These are phyloP conservation scores for Inga oerstediana DNA, from an alignment of 306 rosid genomes.

Conservation along the genomic window DNA sequence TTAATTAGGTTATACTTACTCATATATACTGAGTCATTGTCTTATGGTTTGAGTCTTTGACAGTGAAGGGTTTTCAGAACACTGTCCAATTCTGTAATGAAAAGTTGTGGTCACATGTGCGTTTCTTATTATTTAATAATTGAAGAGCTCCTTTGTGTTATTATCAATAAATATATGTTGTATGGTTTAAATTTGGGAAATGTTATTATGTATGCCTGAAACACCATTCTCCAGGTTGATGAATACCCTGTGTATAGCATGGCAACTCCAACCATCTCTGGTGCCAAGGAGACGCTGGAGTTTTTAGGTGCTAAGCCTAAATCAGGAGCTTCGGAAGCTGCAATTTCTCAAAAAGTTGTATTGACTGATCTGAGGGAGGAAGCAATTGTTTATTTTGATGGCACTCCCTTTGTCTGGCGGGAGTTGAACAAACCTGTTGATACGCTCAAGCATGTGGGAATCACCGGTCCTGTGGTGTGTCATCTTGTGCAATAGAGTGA, in stretches of 20 bases:
- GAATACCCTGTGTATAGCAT: slow-evolving; percentile 87
- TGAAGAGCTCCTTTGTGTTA: slow-evolving; percentile 18
- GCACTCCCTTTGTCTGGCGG: slow-evolving; percentile 80
- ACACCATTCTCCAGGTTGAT: slow-evolving; percentile 60
- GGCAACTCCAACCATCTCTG: slow-evolving; percentile 90
- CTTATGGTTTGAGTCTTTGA: slow-evolving; percentile 3
- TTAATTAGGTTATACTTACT: background rate
- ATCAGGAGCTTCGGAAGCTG: slow-evolving; percentile 37
- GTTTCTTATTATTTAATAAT: slow-evolving; percentile 1
- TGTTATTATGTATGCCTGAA: slow-evolving; percentile 32
- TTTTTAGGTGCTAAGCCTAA: slow-evolving; percentile 68
- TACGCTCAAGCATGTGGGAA: slow-evolving; percentile 87
- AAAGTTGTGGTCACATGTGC: background rate
- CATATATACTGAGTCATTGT: background rate
- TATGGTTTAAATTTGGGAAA: slow-evolving; percentile 4
- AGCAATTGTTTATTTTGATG: slow-evolving; percentile 76
- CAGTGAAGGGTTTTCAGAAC: background rate
- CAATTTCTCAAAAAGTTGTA: slow-evolving; percentile 61
- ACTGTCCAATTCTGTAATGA: background rate
- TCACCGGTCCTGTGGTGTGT: slow-evolving; percentile 84
- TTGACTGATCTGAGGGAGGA: slow-evolving; percentile 86
- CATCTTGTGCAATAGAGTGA: slow-evolving; percentile 32
- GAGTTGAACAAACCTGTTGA: slow-evolving; percentile 91
- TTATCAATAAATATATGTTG: slow-evolving; percentile 1
- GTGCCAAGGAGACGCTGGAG: slow-evolving; percentile 85